Percentiles rank a stretch among this genome's conserved stretches.
These are phyloP conservation scores for Ramularia endophylla DNA, from an alignment of 2,329 filamentous ascomycete genomes.

Conservation along the genomic window DNA sequence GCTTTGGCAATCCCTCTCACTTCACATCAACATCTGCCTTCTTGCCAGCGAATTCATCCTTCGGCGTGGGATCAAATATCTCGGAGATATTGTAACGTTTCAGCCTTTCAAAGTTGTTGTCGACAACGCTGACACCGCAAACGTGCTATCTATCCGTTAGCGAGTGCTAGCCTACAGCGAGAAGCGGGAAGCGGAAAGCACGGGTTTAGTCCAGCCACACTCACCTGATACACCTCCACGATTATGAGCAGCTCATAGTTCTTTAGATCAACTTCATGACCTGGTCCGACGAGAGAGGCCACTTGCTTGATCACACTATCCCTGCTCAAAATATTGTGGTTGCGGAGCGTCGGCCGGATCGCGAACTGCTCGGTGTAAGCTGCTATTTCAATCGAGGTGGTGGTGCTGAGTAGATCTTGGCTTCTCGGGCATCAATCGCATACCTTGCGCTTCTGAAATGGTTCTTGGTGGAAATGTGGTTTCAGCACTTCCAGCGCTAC, in stretches of 20 bases:
- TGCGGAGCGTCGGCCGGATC: slow-evolving; percentile 73
- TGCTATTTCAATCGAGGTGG: background rate
- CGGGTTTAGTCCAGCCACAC: slow-evolving; percentile 20
- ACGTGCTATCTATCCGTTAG: slow-evolving; percentile 50
- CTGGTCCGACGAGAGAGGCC: slow-evolving; percentile 57
- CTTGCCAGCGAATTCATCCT: slow-evolving; percentile 18
- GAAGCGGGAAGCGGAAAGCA: too few relatives aligned
- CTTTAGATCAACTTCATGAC: slow-evolving; percentile 71
- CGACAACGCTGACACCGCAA: slow-evolving; percentile 74
- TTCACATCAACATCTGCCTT: too few relatives aligned
- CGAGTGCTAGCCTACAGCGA: background rate
- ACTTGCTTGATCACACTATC: slow-evolving; percentile 65
- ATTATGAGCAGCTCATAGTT: slow-evolving; percentile 73
- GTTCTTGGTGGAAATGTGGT: slow-evolving; percentile 55
- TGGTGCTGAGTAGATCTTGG: slow-evolving; percentile 1
- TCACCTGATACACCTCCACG: slow-evolving; percentile 74
- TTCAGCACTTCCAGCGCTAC: slow-evolving; percentile 58
- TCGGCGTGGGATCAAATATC: slow-evolving; percentile 53
- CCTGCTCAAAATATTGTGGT: slow-evolving; percentile 63
- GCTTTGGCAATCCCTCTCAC: too few relatives aligned
- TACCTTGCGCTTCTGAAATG: slow-evolving; percentile 48
- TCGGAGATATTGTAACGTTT: slow-evolving; percentile 76
- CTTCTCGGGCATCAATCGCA: slow-evolving; percentile 15
- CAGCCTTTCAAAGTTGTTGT: slow-evolving; percentile 64
- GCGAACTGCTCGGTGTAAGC: slow-evolving; percentile 56